Conservation (phyloP, 768 basidiomycete species). For the Boletus tylopilopsis region DNA sequence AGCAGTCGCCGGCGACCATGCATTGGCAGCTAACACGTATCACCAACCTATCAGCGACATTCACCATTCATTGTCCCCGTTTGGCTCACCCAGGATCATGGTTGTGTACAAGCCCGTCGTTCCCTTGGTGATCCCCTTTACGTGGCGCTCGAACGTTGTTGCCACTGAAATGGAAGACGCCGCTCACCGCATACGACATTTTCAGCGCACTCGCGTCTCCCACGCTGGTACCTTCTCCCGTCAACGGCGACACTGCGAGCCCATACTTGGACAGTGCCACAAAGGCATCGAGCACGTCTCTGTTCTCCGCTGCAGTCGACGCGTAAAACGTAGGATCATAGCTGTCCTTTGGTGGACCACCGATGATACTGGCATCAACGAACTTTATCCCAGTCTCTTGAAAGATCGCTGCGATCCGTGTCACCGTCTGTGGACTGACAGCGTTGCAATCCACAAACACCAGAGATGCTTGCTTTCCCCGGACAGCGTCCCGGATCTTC, state of each 20-base stretch:
- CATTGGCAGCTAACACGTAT: constrained; percentile 42
- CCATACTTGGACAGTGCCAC: constrained; percentile 40
- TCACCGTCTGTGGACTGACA: constrained; percentile 48
- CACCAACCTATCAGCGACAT: not conserved
- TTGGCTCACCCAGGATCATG: constrained; percentile 48
- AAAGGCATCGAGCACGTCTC: constrained; percentile 37
- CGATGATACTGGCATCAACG: constrained; percentile 56
- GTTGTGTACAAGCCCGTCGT: constrained; percentile 49
- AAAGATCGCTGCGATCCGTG: constrained; percentile 46
- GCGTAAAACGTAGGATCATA: constrained; percentile 57
- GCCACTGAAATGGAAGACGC: not conserved
- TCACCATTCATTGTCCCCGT: not conserved
- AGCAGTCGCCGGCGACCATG: constrained; percentile 59
- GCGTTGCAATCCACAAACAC: constrained; percentile 59
- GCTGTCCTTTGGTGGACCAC: constrained; percentile 45
- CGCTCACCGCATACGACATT: constrained; percentile 60
- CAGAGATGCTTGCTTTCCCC: constrained; percentile 9
- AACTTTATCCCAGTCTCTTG: constrained; percentile 37
- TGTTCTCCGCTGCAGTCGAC: constrained; percentile 36
- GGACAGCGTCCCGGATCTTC: constrained; percentile 15
- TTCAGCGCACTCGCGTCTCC: constrained; percentile 62
- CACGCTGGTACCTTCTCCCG: constrained; percentile 44
- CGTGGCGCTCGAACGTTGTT: not conserved
- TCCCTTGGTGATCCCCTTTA: constrained; percentile 55
- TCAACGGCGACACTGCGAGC: constrained; percentile 42